Percentiles rank a stretch among this genome's conserved stretches.
These are phyloP conservation scores for Boletellus deceptivus DNA, from an alignment of 1,284 basidiomycete genomes.

Conservation along the genomic window DNA sequence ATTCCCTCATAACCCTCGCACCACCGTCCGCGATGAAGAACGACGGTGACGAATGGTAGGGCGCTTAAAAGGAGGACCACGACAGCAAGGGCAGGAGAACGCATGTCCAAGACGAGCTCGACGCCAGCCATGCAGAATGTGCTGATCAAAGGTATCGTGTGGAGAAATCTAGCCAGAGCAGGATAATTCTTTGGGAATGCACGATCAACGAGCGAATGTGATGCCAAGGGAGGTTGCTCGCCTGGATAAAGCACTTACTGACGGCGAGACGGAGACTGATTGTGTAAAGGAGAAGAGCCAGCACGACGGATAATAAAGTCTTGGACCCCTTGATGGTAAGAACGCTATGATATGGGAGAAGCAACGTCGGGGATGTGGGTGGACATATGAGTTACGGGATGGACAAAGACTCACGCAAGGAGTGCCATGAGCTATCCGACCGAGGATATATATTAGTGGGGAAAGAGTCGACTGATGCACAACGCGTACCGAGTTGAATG, in stretches of 20 bases:
- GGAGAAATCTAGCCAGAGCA: not conserved
- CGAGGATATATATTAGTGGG: not conserved
- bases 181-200: not conserved
- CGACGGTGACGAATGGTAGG: conserved; percentile 5
- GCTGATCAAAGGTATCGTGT: conserved; percentile 4
- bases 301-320: not conserved
- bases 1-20: not conserved
- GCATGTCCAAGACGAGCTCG: conserved; percentile 2
- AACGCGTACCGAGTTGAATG: not conserved
- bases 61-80: conserved; percentile 5
- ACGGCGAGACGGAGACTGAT: conserved; percentile 1
- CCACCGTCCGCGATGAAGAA: not conserved
- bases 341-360: not conserved
- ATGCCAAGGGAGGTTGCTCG: not conserved
- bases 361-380: not conserved
- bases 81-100: conserved; percentile 5
- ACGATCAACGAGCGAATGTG: too few species aligned
- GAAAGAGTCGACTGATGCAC: not conserved
- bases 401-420: not conserved
- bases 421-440: not conserved
- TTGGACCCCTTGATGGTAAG: not conserved
- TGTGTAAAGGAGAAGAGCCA: not conserved
- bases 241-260: not conserved
- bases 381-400: too few species aligned
- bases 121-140: conserved; percentile 8